Evolutionary conservation across 2,329 filamentous ascomycete species (phyloP).

Genomic region (Malbranchea cinnamomea): DNA sequence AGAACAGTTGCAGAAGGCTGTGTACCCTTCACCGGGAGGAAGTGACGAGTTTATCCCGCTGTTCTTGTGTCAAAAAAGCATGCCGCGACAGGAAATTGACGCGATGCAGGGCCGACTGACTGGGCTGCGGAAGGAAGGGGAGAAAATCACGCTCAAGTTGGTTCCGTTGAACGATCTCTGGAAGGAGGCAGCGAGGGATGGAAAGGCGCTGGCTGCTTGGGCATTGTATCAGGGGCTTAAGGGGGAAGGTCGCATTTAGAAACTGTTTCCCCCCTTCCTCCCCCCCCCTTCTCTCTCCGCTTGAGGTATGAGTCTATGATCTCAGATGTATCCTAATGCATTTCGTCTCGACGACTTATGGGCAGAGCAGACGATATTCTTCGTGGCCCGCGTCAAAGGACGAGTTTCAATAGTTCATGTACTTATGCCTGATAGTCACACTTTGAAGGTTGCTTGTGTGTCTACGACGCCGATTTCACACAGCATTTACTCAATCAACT

Average conservation of each 20-base stretch:
- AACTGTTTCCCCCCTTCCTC: constrained; percentile 27
- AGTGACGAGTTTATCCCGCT: constrained; percentile 45
- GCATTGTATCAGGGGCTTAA: constrained; percentile 40
- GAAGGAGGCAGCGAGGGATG: constrained; percentile 40
- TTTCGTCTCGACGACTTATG: no score
- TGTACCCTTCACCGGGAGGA: constrained; percentile 41
- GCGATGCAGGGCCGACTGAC: constrained; percentile 38
- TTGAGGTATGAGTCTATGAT: no score
- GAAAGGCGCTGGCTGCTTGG: constrained; percentile 40
- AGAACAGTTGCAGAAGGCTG: constrained; percentile 31
- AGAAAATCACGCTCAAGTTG: constrained; percentile 45
- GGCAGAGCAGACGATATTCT: no score
- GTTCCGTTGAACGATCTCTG: constrained; percentile 37
- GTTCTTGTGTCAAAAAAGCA: constrained; percentile 39
- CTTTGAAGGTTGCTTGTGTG: no score
- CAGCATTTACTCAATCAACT: no score
- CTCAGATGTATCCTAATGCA: no score
- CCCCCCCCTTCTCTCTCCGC: background rate
- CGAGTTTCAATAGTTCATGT: background rate
- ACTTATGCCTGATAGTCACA: no score
- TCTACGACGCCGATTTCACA: no score
- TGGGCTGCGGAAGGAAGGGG: constrained; percentile 38
- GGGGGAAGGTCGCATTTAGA: constrained; percentile 30
- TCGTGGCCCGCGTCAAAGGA: no score
- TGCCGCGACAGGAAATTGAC: constrained; percentile 34